Evolutionary conservation across 306 rosid genomes (phyloP).

Genomic region (Vicia villosa): DNA sequence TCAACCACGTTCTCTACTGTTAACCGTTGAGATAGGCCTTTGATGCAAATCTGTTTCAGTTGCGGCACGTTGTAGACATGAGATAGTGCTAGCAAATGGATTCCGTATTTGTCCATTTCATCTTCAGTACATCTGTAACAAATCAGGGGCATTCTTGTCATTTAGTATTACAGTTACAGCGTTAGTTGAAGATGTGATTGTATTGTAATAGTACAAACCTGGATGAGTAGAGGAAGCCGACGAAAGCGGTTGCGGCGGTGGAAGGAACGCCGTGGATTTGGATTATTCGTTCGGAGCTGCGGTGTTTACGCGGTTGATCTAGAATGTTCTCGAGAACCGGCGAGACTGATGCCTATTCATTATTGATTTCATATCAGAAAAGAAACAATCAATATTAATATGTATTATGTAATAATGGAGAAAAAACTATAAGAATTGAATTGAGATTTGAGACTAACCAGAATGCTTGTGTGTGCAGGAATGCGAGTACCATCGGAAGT

Average conservation of each 20-base stretch:
- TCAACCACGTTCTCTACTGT: slow-evolving; percentile 80
- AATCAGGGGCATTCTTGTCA: slow-evolving; percentile 41
- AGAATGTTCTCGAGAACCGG: slow-evolving; percentile 76
- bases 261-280: slow-evolving; percentile 83
- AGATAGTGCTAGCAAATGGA: slow-evolving; percentile 78
- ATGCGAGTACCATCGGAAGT: slow-evolving; percentile 70
- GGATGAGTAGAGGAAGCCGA: slow-evolving; percentile 66
- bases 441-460: slow-evolving; percentile 43
- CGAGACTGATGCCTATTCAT: slow-evolving; percentile 61
- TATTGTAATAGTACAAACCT: slow-evolving; percentile 45
- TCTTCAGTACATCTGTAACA: slow-evolving; percentile 63
- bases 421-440: background rate
- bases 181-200: background rate
- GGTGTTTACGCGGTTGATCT: slow-evolving; percentile 66
- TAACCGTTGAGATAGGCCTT: slow-evolving; percentile 58
- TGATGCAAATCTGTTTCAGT: slow-evolving; percentile 70
- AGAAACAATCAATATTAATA: background rate
- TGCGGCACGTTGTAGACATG: slow-evolving; percentile 84
- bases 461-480: slow-evolving; percentile 71
- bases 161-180: slow-evolving; percentile 5
- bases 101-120: slow-evolving; percentile 68
- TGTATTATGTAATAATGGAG: too few species aligned
- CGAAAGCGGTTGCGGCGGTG: slow-evolving; percentile 70
- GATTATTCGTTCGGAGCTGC: slow-evolving; percentile 60
- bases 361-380: background rate